Conservation (phyloP, 2,329 filamentous ascomycete species). For the Botrytis squamosa region DNA sequence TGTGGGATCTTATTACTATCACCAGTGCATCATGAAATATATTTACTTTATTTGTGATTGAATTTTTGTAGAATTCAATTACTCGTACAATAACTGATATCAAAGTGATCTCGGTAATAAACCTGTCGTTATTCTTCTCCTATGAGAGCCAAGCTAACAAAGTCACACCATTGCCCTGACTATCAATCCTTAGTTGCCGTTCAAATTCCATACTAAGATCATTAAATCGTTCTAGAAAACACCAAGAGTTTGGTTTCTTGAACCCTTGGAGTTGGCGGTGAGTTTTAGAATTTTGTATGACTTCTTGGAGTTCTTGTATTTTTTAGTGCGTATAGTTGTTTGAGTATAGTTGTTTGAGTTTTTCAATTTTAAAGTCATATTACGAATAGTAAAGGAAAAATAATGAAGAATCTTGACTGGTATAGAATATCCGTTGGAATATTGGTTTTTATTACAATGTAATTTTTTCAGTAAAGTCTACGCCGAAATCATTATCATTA, state of each 20-base stretch:
- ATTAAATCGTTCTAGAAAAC: not conserved
- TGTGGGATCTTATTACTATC: not conserved
- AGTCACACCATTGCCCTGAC: not conserved
- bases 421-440: not conserved
- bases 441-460: not conserved
- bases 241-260: not conserved
- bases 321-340: not conserved
- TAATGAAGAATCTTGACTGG: not conserved
- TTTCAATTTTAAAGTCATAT: not conserved
- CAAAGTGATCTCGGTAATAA: not conserved
- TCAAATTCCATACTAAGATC: not conserved
- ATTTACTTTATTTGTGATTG: not conserved
- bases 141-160: not conserved
- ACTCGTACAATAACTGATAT: not conserved
- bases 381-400: not conserved
- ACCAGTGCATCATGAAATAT: not conserved
- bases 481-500: not conserved
- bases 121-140: not conserved
- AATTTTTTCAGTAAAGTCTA: not conserved
- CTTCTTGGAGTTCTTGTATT: not conserved
- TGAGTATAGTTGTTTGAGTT: too few relatives aligned
- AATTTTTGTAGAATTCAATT: not conserved
- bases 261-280: not conserved
- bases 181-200: not conserved
- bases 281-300: not conserved